Evolutionary conservation across 768 basidiomycete genomes (phyloP).

Genomic region (Lactarius sanguifluus): DNA sequence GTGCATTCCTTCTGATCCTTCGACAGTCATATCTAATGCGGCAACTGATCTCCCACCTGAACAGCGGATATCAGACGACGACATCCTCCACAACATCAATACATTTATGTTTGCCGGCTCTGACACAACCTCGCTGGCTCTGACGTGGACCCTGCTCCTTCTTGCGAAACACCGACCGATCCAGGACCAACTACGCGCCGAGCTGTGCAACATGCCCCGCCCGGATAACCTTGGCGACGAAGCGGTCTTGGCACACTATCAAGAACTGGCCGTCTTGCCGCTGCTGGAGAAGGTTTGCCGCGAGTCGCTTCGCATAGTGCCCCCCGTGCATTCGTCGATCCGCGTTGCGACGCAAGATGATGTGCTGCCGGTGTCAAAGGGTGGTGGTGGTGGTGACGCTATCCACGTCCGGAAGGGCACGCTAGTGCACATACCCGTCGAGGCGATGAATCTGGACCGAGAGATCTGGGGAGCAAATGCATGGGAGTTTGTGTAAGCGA

Average conservation of each 20-base stretch:
- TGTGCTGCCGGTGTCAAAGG: constrained; percentile 64
- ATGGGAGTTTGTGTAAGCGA: constrained; percentile 71
- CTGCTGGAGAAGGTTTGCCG: constrained; percentile 74
- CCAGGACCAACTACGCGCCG: constrained; percentile 70
- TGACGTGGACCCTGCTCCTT: constrained; percentile 83
- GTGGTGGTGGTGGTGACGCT: constrained; percentile 50
- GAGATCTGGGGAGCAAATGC: constrained; percentile 78
- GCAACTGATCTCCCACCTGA: constrained; percentile 66
- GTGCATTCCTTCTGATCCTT: neutral
- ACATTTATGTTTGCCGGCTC: constrained; percentile 92
- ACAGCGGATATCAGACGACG: constrained; percentile 81
- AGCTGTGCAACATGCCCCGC: constrained; percentile 52
- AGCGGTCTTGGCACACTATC: constrained; percentile 48
- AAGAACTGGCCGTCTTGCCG: constrained; percentile 59
- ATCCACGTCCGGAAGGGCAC: constrained; percentile 64
- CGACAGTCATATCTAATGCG: constrained; percentile 77
- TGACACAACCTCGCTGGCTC: constrained; percentile 77
- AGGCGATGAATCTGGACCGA: constrained; percentile 77
- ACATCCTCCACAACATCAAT: constrained; percentile 82
- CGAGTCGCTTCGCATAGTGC: constrained; percentile 74
- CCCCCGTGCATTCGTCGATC: constrained; percentile 79
- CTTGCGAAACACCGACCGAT: constrained; percentile 65
- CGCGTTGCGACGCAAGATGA: constrained; percentile 79
- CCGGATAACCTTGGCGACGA: constrained; percentile 50
- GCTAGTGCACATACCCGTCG: constrained; percentile 74